A percentile compares a stretch with the other conserved stretches of the same genome.
Evolutionary conservation across 2,329 filamentous ascomycete genomes (phyloP).

Genomic region (Xylaria sp.): DNA sequence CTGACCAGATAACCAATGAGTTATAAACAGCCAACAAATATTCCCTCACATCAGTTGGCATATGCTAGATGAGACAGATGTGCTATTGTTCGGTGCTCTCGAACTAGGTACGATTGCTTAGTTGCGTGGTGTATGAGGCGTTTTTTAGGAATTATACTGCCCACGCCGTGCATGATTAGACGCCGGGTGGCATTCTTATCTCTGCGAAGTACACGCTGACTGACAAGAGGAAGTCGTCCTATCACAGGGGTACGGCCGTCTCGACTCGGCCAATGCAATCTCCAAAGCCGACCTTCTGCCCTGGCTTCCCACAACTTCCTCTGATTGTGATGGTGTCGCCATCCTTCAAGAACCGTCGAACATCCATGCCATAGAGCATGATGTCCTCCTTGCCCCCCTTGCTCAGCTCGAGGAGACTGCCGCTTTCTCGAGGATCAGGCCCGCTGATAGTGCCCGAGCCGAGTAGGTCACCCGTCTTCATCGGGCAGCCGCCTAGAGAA

Average conservation of each 20-base stretch:
- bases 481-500: constrained; percentile 77
- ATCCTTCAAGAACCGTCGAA: constrained; percentile 57
- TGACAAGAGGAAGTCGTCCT: neutral
- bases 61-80: neutral
- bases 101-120: neutral
- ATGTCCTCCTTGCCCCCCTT: constrained; percentile 57
- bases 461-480: constrained; percentile 78
- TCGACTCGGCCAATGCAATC: constrained; percentile 53
- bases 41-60: neutral
- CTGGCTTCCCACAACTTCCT: constrained; percentile 50
- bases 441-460: constrained; percentile 80
- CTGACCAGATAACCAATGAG: neutral
- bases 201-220: neutral
- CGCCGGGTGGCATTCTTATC: neutral
- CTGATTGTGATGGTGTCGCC: constrained; percentile 57
- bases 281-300: constrained; percentile 56
- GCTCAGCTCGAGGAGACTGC: constrained; percentile 58
- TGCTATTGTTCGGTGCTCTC: neutral
- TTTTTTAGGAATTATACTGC: constrained; percentile 1
- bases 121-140: neutral
- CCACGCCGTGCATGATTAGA: neutral
- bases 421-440: constrained; percentile 50
- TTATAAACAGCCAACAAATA: constrained; percentile 2
- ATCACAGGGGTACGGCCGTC: constrained; percentile 33
- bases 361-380: constrained; percentile 53